Evolutionary conservation across 1,284 basidiomycete species (phyloP), one percentile per base, ranked within the genome.

Genomic region (Grifola frondosa): DNA sequence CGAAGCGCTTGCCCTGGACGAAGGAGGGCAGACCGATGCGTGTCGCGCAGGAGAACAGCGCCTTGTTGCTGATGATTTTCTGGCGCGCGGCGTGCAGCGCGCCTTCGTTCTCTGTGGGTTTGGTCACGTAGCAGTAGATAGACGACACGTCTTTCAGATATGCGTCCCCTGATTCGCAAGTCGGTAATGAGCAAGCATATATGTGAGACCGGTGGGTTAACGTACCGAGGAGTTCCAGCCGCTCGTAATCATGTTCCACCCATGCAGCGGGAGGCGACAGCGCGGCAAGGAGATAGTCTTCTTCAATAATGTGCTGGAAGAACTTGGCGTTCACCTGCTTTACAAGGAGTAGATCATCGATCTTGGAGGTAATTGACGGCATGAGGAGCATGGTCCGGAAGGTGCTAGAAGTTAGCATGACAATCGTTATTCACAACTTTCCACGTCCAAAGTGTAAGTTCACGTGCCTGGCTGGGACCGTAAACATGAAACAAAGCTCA

Each of bases 101-200:
- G 5, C 84, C 81, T 64, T 88, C 86, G 41, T 70, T 72, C 37
- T 73, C 68, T 10, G 71, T 65, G 4, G 87, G 84, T 53, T 80
- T 71, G 21, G 75, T 77, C 29, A 84, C 81, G 57, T 84, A 90
- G 25, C 85, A 74, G 59, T 88, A 86, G 42, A 81, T 69, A 11
- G 88, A 86, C 8, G 81, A 73, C 30, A 91, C 61, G 56, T 84
- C 84, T 64, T 92, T 92, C 42, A 92, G 67, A 61, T 88, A 87
- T 20, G 86, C 78, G 64, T 92, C 88, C 16, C 88, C 88, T 90
- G 50, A 6, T 15, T n/a, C 16, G 20, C 45, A 16, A 22, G 43
- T 28, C 39, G 30, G 21, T 13, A 44, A 42, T 11, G 23, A 43
- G 15, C n/a, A 25, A 29, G 40, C 32, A 23, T 43, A 30, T 10